These are phyloP conservation scores for Daldinia loculata DNA, from an alignment of 495 filamentous ascomycete genomes.

Conservation along the genomic window DNA sequence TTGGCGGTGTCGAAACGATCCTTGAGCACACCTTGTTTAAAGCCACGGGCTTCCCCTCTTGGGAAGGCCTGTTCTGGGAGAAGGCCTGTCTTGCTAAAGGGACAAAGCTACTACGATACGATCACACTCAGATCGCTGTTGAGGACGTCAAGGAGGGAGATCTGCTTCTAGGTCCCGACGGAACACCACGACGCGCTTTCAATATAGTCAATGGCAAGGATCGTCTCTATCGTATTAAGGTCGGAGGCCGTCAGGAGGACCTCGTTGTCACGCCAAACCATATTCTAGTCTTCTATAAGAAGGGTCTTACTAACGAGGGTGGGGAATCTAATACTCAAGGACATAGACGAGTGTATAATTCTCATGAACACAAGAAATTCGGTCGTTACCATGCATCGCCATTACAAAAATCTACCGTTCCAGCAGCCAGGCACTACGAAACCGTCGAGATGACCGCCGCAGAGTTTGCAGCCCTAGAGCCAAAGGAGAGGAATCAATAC, in stretches of 20 bases:
- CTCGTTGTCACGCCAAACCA: constrained; percentile 60
- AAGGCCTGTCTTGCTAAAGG: constrained; percentile 63
- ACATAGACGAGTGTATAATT: neutral
- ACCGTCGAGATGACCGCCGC: constrained; percentile 55
- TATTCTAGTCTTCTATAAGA: constrained; percentile 56
- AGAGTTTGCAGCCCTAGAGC: constrained; percentile 50
- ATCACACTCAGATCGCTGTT: constrained; percentile 54
- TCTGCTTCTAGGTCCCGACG: constrained; percentile 58
- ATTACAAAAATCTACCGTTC: neutral
- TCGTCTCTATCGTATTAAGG: constrained; percentile 43
- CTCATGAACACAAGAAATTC: neutral
- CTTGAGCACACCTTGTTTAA: constrained; percentile 99
- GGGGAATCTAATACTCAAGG: neutral
- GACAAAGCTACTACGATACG: constrained; percentile 48
- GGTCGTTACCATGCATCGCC: neutral
- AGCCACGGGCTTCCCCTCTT: constrained; percentile 96
- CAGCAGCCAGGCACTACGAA: constrained; percentile 40
- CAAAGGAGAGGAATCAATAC: constrained; percentile 45
- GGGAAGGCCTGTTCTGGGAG: constrained; percentile 99
- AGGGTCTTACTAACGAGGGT: constrained; percentile 1
- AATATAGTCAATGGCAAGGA: constrained; percentile 59
- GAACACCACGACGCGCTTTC: constrained; percentile 56
- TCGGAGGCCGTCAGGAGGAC: constrained; percentile 50
- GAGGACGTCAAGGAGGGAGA: constrained; percentile 60
- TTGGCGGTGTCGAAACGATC: constrained; percentile 99